Evolutionary conservation across 2,329 filamentous ascomycete species (phyloP).

Genomic region (Talaromyces piceae): DNA sequence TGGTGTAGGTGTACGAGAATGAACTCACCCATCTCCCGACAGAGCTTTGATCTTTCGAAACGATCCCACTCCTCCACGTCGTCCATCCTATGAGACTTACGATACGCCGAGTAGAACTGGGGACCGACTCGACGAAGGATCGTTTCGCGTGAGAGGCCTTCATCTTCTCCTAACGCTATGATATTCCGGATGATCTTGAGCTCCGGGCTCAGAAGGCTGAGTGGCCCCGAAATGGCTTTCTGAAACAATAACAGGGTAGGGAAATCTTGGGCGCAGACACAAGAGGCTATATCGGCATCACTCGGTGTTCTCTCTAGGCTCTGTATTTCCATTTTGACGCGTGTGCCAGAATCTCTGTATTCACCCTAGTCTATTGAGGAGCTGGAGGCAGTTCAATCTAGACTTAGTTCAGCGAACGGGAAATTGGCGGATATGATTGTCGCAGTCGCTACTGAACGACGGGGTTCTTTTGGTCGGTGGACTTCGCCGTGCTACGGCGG

Average conservation of each 20-base stretch:
- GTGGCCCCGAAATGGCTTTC: not conserved
- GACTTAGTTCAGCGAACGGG: too few species aligned
- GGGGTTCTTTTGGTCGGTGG: too few species aligned
- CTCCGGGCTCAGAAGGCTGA: not conserved
- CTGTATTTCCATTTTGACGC: too few species aligned
- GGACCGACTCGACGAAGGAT: not conserved
- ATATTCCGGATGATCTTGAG: not conserved
- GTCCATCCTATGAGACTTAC: not conserved
- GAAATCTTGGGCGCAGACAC: not conserved
- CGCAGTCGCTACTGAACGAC: too few species aligned
- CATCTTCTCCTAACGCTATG: not conserved
- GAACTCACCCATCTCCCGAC: not conserved
- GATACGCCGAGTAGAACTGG: not conserved
- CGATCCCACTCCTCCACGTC: not conserved
- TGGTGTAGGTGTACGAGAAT: too few species aligned
- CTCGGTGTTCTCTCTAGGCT: not conserved
- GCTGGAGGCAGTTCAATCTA: too few species aligned
- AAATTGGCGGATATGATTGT: too few species aligned
- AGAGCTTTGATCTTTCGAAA: not conserved
- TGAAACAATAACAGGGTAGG: not conserved
- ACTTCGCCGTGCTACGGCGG: too few species aligned
- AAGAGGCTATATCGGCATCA: not conserved
- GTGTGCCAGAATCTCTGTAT: too few species aligned
- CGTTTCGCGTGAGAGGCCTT: not conserved
- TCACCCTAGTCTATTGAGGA: too few species aligned